These are phyloP conservation scores for Amphichorda felina DNA, from an alignment of 2,329 filamentous ascomycete species.

Conservation along the genomic window DNA sequence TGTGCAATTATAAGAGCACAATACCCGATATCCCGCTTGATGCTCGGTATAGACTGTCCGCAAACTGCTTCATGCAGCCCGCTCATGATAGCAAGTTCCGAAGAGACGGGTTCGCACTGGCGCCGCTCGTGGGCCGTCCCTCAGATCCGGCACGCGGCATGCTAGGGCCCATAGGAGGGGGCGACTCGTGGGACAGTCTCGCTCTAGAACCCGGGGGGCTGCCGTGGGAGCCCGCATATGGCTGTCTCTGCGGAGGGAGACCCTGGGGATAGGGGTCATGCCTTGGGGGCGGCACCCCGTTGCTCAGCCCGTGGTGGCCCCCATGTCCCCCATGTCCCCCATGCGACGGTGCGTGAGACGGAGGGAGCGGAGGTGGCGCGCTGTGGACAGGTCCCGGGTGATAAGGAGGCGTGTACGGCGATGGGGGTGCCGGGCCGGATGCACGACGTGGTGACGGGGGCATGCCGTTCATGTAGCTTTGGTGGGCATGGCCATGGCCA, in stretches of 20 bases:
- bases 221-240: conserved; percentile 29
- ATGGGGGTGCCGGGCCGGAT: conserved; percentile 27
- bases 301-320: conserved; percentile 17
- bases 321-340: no score
- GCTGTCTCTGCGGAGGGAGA: conserved; percentile 25
- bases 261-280: conserved; percentile 25
- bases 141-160: conserved; percentile 22
- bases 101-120: conserved; percentile 65
- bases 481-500: conserved; percentile 12
- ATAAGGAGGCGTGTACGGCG: conserved; percentile 26
- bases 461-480: conserved; percentile 27
- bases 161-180: conserved; percentile 13
- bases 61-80: no score
- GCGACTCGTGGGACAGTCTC: conserved; percentile 18
- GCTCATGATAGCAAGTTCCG: conserved; percentile 64
- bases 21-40: no score
- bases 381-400: conserved; percentile 14
- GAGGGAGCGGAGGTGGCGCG: conserved; percentile 12
- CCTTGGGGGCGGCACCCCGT: conserved; percentile 19
- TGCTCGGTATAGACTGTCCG: no score
- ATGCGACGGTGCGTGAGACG: conserved; percentile 4
- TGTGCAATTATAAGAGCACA: no score
- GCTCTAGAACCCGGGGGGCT: conserved; percentile 33
- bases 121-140: conserved; percentile 43
- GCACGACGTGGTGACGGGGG: conserved; percentile 35